These are phyloP conservation scores for Xylaria sp. DNA, from an alignment of 2,329 filamentous ascomycete genomes.

Conservation along the genomic window DNA sequence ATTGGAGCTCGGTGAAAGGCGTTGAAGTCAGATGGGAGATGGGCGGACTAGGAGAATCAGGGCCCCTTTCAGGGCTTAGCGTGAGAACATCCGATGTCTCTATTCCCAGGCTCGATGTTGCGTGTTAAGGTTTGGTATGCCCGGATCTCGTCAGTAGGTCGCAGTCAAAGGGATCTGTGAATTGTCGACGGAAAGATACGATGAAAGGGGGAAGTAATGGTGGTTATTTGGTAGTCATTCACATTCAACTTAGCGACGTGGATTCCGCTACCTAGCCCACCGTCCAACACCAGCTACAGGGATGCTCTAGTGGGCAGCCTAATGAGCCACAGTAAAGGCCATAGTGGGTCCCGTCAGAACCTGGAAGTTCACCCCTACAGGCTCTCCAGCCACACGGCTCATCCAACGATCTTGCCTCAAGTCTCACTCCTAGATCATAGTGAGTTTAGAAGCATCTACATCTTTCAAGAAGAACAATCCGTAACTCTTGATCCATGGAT, in stretches of 20 bases:
- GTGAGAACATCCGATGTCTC: constrained; percentile 38
- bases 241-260: constrained; percentile 27
- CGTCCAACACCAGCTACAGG: not conserved
- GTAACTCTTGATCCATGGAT: not conserved
- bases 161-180: not conserved
- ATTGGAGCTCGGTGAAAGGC: constrained; percentile 9
- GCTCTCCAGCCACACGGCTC: constrained; percentile 6
- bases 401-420: not conserved
- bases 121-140: not conserved
- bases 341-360: not conserved
- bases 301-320: not conserved
- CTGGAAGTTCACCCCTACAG: not conserved
- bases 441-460: not conserved
- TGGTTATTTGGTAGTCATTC: not conserved
- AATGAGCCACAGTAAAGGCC: constrained; percentile 32
- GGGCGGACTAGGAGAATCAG: constrained; percentile 35
- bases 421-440: not conserved
- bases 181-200: constrained; percentile 12
- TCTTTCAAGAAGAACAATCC: not conserved
- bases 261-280: constrained; percentile 2
- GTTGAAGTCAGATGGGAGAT: constrained; percentile 26
- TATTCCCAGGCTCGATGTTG: constrained; percentile 1
- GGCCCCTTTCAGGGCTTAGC: constrained; percentile 47
- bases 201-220: constrained; percentile 11
- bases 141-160: constrained; percentile 8